Base-by-base conservation (phyloP, 805 yeast genomes). In the Kluyveromyces nonfermentans region DNA sequence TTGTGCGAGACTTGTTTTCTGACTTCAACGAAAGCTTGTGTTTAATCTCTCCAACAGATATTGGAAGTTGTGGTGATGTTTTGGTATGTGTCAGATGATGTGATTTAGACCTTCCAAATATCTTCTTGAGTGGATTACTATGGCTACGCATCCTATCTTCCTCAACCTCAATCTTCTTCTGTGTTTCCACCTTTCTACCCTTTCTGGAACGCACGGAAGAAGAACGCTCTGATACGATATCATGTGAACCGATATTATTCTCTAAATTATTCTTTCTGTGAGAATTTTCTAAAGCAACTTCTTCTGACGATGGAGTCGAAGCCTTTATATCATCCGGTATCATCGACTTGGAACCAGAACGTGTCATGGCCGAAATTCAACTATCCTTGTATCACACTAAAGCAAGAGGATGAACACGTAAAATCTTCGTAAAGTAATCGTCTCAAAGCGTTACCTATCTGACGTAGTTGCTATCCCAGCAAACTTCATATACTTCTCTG, bases 1-100 rank as follows among this genome's bases (percentile, higher is more conserved):
- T 47, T 15, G 53, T 45, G 31, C 51, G 55, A 21, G 21, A 15
- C 37, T 37, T 46, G 31, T 35, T 30, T 32, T 46, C 49, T 14
- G 36, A 22, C 14, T 34, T 40, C n/a, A 37, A 40, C 8, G 41
- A 38, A n/a, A 28, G 18, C 25, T 33, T 20, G 7, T 20, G 41
- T 18, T 22, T 38, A 10, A 31, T n/a, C 7, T 38, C 41, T 4
- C 34, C 33, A 10, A 33, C 30, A 2, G 18, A 16, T 9, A 38
- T 28, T n/a, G 41, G 41, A 19, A 28, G 30, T 12, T 17, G 18
- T 4, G 28, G 17, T 15, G 32, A 19, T 16, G 25, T 17, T 25
- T 25, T 36, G 7, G 14, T 17, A 18, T 38, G 41, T 5, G 41
- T 28, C 16, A 37, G 45, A 30, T 46, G 49, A 34, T 46, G 49